Percentiles rank a stretch among this genome's conserved stretches.
Evolutionary conservation across 1,139 yeast genomes (phyloP).

Genomic region (Taphrina communis): DNA sequence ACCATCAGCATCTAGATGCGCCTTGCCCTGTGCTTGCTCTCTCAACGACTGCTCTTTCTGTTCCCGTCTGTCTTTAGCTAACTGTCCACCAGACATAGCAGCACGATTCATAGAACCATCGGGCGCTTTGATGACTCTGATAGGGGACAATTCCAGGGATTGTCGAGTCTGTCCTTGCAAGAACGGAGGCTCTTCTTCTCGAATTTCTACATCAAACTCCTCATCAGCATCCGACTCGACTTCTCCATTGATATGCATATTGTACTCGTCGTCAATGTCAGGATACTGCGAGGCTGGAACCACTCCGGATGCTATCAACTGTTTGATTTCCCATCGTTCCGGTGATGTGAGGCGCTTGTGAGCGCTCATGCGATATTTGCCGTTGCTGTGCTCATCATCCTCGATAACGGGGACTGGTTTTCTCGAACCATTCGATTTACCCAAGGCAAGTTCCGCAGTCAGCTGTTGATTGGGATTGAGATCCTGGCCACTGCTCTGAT

Average conservation of each 20-base stretch:
- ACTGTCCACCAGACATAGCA: constrained; percentile 75
- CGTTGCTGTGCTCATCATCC: constrained; percentile 15
- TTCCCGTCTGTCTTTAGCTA: constrained; percentile 71
- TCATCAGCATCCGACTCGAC: constrained; percentile 58
- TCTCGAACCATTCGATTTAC: constrained; percentile 25
- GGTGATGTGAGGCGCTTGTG: constrained; percentile 73
- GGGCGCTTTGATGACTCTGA: constrained; percentile 68
- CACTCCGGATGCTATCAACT: constrained; percentile 79
- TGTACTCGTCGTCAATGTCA: constrained; percentile 63
- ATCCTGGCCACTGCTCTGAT: constrained; percentile 70
- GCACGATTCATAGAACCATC: constrained; percentile 79
- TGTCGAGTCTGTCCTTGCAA: constrained; percentile 63
- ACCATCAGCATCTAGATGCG: constrained; percentile 45
- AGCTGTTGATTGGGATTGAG: constrained; percentile 44
- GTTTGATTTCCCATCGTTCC: constrained; percentile 89
- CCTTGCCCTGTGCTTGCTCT: constrained; percentile 56
- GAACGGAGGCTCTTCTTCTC: constrained; percentile 73
- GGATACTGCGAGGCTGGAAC: constrained; percentile 73
- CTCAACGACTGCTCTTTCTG: constrained; percentile 59
- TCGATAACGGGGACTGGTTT: constrained; percentile 33
- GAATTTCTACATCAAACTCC: constrained; percentile 74
- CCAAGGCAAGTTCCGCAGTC: constrained; percentile 42
- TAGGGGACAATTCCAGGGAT: constrained; percentile 59
- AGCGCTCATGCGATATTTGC: constrained; percentile 21
- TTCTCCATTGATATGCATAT: constrained; percentile 49